Evolutionary conservation across 768 basidiomycete species (phyloP).

Genomic region (Trametes maxima): DNA sequence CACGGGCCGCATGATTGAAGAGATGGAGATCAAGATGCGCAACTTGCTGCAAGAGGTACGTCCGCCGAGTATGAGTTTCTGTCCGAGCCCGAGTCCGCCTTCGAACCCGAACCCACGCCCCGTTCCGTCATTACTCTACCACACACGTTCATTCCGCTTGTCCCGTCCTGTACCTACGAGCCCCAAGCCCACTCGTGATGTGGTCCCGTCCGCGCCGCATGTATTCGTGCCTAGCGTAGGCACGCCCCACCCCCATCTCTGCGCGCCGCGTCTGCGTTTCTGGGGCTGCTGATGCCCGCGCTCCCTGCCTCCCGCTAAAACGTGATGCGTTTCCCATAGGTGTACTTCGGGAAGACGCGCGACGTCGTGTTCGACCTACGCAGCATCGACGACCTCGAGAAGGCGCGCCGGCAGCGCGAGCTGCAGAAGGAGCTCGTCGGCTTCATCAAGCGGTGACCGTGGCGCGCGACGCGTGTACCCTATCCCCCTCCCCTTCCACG

Average conservation of each 20-base stretch:
- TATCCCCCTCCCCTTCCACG: too few species aligned
- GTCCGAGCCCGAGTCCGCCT: too few species aligned
- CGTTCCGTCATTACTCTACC: neutral
- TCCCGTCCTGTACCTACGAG: too few species aligned
- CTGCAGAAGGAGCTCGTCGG: conserved; percentile 91
- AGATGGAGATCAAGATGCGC: conserved; percentile 99
- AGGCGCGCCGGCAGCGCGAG: conserved; percentile 76
- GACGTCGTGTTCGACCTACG: conserved; percentile 93
- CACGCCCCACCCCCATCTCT: neutral
- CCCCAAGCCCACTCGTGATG: too few species aligned
- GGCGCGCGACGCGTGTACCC: neutral
- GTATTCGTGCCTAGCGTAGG: too few species aligned
- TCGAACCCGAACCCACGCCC: too few species aligned
- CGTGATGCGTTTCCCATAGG: conserved; percentile 42
- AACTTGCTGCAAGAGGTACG: conserved; percentile 86
- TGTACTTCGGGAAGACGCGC: conserved; percentile 96
- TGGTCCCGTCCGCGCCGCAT: too few species aligned
- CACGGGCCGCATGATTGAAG: conserved; percentile 94
- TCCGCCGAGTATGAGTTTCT: neutral
- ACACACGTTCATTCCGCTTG: neutral
- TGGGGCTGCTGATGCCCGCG: neutral
- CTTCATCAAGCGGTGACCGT: conserved; percentile 65
- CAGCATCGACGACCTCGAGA: conserved; percentile 83
- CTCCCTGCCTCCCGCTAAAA: neutral
- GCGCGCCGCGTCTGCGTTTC: neutral